Base-by-base conservation (phyloP, 495 filamentous ascomycete species). In the Chlorociboria aeruginascens region DNA sequence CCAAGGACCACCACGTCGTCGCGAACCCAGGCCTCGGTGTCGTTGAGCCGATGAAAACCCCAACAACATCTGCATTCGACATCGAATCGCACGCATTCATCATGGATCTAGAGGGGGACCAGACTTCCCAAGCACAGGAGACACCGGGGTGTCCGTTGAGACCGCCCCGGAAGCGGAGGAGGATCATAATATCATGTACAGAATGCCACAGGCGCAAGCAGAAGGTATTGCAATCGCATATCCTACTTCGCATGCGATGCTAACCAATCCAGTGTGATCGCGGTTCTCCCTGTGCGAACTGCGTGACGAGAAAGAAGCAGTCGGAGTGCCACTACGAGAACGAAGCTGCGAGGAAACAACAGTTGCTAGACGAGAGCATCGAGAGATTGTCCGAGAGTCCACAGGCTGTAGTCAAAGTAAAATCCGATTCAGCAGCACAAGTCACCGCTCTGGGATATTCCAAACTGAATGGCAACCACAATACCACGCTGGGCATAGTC, bases 191-290 rank as follows among this genome's bases (percentile, higher is more conserved):
- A 17, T 78, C 73, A 0, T 82, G 78, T 52, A 77, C 69, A 13
- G 77, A 82, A 56, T 82, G 78, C 46, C 77, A 82, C 56, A 63
- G 77, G 43, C 67, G 77, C 43, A 82, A 80, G 55, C 77, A 80
- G 59, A 80, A 79, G 71, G 75, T 74, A 41, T 32, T 7, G n/a
- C 28, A 9, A 25, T 38, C 12, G 38, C 28, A 32, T 43, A 8
- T 17, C 42, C 12, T 16, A 10, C 29, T 32, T 37, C 30, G 8
- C 35, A 30, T 32, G 1, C 16, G 16, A 14, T 32, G 56, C 34
- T 32, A 30, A 31, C 14, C 12, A 29, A 30, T 29, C 16, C 46
- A 76, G 72, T 82, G 77, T 57, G 77, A 82, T 53, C 70, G 78
- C 41, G 68, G 73, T 44, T 68, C 69, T 47, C 78, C 78, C 1